Percentiles rank a stretch among this genome's conserved stretches.
These are phyloP conservation scores for Melastoma candidum DNA, from an alignment of 441 rosid species.

Conservation along the genomic window DNA sequence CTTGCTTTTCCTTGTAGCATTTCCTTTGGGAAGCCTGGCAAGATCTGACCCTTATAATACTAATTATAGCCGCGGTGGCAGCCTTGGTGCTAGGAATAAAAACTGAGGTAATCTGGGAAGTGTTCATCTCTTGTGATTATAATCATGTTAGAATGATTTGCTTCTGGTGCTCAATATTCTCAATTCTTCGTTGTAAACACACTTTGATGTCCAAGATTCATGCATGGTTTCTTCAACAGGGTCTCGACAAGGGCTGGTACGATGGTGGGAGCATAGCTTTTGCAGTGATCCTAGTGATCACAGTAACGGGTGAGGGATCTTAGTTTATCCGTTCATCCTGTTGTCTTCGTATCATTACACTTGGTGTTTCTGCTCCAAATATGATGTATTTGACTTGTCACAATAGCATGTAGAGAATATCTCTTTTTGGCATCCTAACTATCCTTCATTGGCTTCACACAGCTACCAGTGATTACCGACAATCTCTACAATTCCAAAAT, in stretches of 20 bases:
- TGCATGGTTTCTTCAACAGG: slow-evolving; percentile 9
- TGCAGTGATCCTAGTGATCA: slow-evolving; percentile 16
- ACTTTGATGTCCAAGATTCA: too few species aligned
- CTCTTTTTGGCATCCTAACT: neutral
- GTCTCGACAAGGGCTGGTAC: slow-evolving; percentile 16
- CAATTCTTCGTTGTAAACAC: too few species aligned
- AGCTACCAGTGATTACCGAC: slow-evolving; percentile 18
- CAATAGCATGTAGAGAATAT: neutral
- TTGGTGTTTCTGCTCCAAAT: neutral
- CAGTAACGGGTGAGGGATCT: slow-evolving; percentile 15
- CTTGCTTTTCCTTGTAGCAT: slow-evolving; percentile 36
- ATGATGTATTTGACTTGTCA: too few species aligned
- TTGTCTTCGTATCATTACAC: too few species aligned
- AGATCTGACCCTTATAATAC: slow-evolving; percentile 92
- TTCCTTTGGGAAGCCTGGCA: slow-evolving; percentile 99
- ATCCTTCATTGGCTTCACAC: neutral
- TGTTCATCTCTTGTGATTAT: too few species aligned
- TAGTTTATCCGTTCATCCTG: neutral
- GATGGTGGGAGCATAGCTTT: slow-evolving; percentile 20
- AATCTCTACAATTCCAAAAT: slow-evolving; percentile 21
- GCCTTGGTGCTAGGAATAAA: slow-evolving; percentile 82
- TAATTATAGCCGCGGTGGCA: slow-evolving; percentile 81
- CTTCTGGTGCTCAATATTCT: too few species aligned
- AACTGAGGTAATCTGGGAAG: slow-evolving; percentile 55
- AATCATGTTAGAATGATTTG: too few species aligned